Conservation (phyloP, 2,329 filamentous ascomycete species). For the Cylindrodendrum hubeiense region DNA sequence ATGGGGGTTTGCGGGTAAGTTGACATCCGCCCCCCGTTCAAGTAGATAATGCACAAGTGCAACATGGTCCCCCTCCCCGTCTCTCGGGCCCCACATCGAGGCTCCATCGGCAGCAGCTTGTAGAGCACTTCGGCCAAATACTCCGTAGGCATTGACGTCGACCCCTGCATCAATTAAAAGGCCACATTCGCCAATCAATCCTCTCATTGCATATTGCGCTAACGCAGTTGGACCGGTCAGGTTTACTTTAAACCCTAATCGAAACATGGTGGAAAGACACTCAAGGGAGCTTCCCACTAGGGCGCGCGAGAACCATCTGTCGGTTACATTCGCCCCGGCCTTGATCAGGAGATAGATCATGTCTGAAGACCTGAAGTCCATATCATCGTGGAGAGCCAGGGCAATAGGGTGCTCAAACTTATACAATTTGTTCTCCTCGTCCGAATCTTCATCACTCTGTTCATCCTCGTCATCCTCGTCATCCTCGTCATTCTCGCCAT, state of each 20-base stretch:
- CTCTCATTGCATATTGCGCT: rapidly evolving
- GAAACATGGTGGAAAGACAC: background rate
- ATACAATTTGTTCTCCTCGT: too few species aligned
- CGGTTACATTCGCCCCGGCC: background rate
- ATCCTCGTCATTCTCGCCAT: too few species aligned
- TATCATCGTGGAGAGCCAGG: background rate
- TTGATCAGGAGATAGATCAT: background rate
- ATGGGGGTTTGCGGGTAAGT: background rate
- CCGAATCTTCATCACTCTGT: too few species aligned
- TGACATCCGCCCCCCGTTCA: background rate
- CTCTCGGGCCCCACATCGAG: too few species aligned
- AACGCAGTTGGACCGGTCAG: background rate
- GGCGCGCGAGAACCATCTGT: too few species aligned
- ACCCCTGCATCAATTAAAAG: background rate
- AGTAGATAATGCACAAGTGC: conserved; percentile 3
- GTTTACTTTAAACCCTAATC: background rate
- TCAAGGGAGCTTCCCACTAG: too few species aligned
- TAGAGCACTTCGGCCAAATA: background rate
- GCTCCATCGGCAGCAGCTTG: conserved; percentile 12
- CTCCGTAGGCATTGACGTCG: conserved; percentile 2
- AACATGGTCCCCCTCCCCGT: background rate
- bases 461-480: too few species aligned
- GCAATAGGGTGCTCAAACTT: background rate
- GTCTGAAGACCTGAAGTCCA: background rate
- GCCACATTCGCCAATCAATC: background rate